These are phyloP conservation scores for Acanthamoeba healyi DNA, from an alignment of 208 protist species.

Conservation along the genomic window DNA sequence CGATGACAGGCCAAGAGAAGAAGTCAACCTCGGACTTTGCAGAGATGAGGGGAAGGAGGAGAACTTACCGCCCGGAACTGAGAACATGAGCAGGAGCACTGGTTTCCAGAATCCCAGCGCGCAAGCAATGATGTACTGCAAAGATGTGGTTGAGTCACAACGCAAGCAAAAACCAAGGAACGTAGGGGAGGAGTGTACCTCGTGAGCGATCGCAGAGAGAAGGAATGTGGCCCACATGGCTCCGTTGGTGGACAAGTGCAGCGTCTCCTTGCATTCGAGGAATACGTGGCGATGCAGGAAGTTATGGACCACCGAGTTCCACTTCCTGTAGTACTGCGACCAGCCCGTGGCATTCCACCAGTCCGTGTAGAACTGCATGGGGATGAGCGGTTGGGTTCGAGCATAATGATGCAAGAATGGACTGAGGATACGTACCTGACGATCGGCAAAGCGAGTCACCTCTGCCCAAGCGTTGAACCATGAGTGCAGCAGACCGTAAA, in stretches of 20 bases:
- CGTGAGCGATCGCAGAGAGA: constrained; percentile 55
- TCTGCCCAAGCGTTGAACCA: constrained; percentile 71
- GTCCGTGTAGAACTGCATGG: constrained; percentile 61
- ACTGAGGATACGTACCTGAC: constrained; percentile 10
- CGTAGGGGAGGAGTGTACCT: not conserved
- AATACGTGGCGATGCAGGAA: constrained; percentile 50
- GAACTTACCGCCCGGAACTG: constrained; percentile 27
- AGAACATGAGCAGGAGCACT: constrained; percentile 55
- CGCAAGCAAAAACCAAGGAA: not conserved
- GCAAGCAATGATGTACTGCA: constrained; percentile 61
- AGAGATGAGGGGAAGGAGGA: too few relatives aligned
- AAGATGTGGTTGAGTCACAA: too few relatives aligned
- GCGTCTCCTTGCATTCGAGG: constrained; percentile 35
- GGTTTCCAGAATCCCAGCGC: constrained; percentile 59
- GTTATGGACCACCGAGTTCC: constrained; percentile 70
- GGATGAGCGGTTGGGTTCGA: not conserved
- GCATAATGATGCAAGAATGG: not conserved
- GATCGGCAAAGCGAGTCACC: constrained; percentile 72
- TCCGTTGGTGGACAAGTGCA: constrained; percentile 18
- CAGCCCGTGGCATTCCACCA: constrained; percentile 71
- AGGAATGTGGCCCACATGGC: constrained; percentile 70
- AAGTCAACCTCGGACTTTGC: too few relatives aligned
- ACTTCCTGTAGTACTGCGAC: constrained; percentile 65
- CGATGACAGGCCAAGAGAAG: not conserved
- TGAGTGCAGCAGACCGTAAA: constrained; percentile 31